These are phyloP conservation scores for Fusarium equiseti DNA, from an alignment of 2,329 filamentous ascomycete species.

Conservation along the genomic window DNA sequence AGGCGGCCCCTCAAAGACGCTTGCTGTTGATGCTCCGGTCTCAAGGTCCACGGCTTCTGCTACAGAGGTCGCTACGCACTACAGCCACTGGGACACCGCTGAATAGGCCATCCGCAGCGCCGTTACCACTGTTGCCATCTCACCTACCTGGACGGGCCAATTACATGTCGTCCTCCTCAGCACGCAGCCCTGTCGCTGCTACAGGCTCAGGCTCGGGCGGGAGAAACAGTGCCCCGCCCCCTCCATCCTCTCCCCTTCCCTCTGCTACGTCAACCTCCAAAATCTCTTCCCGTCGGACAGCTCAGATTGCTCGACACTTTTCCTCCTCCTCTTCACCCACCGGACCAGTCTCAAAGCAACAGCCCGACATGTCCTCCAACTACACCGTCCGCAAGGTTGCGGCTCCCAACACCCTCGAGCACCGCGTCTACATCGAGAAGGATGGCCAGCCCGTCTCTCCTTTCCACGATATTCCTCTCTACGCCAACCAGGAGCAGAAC, in stretches of 20 bases:
- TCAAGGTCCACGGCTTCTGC: slow-evolving; percentile 33
- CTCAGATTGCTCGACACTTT: slow-evolving; percentile 68
- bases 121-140: slow-evolving; percentile 30
- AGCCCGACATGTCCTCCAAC: slow-evolving; percentile 65
- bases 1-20: slow-evolving; percentile 29
- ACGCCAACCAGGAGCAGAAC: slow-evolving; percentile 95
- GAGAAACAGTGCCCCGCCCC: slow-evolving; percentile 53
- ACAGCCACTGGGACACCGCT: slow-evolving; percentile 19
- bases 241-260: slow-evolving; percentile 51
- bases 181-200: slow-evolving; percentile 43
- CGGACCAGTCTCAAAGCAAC: slow-evolving; percentile 25
- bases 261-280: slow-evolving; percentile 48
- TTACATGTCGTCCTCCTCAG: slow-evolving; percentile 41
- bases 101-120: slow-evolving; percentile 17
- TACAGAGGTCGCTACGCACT: slow-evolving; percentile 41
- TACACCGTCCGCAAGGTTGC: slow-evolving; percentile 90
- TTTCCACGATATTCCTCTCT: slow-evolving; percentile 99
- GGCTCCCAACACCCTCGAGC: slow-evolving; percentile 92
- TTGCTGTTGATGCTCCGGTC: slow-evolving; percentile 39
- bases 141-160: slow-evolving; percentile 43
- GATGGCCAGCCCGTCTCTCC: slow-evolving; percentile 93
- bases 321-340: slow-evolving; percentile 51
- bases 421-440: slow-evolving; percentile 98
- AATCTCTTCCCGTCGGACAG: slow-evolving; percentile 64
- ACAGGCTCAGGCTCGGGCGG: slow-evolving; percentile 27